Conservation (phyloP, 1,139 yeast genomes). For the Yamadazyma triangularis region DNA sequence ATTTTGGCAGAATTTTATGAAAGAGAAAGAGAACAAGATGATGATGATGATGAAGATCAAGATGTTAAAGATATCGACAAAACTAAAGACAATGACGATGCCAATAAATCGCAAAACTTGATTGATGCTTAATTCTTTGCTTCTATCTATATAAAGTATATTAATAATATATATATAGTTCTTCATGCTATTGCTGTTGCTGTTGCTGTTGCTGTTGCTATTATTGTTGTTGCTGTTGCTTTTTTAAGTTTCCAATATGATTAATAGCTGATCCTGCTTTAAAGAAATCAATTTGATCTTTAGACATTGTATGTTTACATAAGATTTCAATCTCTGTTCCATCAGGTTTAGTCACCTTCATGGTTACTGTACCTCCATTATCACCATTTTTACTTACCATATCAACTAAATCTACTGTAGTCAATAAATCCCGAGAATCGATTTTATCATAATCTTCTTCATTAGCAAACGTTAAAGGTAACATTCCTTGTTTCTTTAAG, state of each 20-base stretch:
- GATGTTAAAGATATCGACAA: constrained; percentile 16
- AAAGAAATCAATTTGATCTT: constrained; percentile 92
- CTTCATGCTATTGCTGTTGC: constrained; percentile 2
- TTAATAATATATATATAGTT: no score
- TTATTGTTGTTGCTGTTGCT: constrained; percentile 5
- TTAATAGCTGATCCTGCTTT: constrained; percentile 97
- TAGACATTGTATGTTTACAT: constrained; percentile 93
- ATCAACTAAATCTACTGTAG: constrained; percentile 73
- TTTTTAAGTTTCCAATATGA: constrained; percentile 69
- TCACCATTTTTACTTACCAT: constrained; percentile 78
- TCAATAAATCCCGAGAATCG: constrained; percentile 70
- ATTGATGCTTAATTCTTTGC: constrained; percentile 62
- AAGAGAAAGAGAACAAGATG: constrained; percentile 65
- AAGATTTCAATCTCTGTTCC: constrained; percentile 69
- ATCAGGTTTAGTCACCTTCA: constrained; percentile 69
- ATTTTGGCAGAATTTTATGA: constrained; percentile 92
- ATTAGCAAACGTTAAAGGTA: constrained; percentile 87
- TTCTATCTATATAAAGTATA: no score
- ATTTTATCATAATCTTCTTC: constrained; percentile 84
- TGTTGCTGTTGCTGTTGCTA: constrained; percentile 1
- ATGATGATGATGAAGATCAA: constrained; percentile 51
- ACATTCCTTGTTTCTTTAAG: constrained; percentile 92
- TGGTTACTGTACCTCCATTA: constrained; percentile 74
- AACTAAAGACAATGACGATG: constrained; percentile 15
- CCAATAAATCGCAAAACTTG: constrained; percentile 37